Evolutionary conservation across 805 yeast genomes (phyloP), one percentile per base, ranked within the genome.

Genomic region (Ogataea populi-albae): DNA sequence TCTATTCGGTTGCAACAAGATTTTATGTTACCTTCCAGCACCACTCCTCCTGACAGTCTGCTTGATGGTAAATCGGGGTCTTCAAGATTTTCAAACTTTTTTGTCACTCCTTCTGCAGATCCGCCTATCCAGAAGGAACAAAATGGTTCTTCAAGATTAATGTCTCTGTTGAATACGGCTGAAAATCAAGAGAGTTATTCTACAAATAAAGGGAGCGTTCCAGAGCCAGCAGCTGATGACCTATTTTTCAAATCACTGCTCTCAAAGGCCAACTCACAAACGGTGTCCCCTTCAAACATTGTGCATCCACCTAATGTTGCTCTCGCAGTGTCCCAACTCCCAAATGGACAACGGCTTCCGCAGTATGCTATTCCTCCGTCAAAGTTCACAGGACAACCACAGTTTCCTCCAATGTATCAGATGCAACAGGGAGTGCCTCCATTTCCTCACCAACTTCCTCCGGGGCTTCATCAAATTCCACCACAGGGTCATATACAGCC

Each of bases 201-300:
- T 15, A 10, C 10, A 9, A 19, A 28, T 14, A 12, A 9, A 17
- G 9, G 7, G 23, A 28, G 28, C 28, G 16, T 11, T 9, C 10
- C 28, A 25, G 28, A 11, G 10, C 16, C 16, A 9, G 31, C 30
- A 2, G 18, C 40, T 4, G 54, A 57, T 44, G 75, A 71, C 40
- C 52, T 65, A 11, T 74, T 74, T 41, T 70, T 74, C 47, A 62
- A 68, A 58, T 66, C 77, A 4, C 54, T 74, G 36, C 52, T 74
- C 43, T 61, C 65, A 26, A 70, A 68, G 40, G 16, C n/a, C n/a
- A n/a, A n/a, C n/a, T n/a, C n/a, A n/a, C n/a, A n/a, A n/a, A n/a
- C n/a, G n/a, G n/a, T n/a, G n/a, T n/a, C n/a, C n/a, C n/a, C n/a
- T n/a, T n/a, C n/a, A n/a, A n/a, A n/a, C n/a, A n/a, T n/a, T n/a